Percentiles rank a stretch among this genome's conserved stretches.
These are phyloP conservation scores for Opeltia flavorubescens DNA, from an alignment of 495 filamentous ascomycete species.

Conservation along the genomic window DNA sequence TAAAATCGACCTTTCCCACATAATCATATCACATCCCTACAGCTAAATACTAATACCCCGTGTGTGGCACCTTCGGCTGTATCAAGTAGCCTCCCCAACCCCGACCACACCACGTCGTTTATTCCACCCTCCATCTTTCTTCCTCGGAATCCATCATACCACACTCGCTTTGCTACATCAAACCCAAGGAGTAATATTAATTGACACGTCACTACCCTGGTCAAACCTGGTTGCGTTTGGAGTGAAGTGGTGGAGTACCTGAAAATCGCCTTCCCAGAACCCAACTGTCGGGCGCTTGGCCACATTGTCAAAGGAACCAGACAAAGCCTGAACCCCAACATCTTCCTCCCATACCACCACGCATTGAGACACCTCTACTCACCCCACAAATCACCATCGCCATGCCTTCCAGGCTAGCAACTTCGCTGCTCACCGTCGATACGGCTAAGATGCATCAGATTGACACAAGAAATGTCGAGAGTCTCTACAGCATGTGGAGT, in stretches of 20 bases:
- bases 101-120: not conserved
- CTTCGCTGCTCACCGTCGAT: slow-evolving; percentile 68
- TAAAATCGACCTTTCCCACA: not conserved
- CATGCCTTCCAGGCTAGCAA: slow-evolving; percentile 51
- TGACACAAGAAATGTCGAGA: slow-evolving; percentile 81
- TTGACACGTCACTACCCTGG: not conserved
- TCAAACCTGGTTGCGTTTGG: not conserved
- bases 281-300: not conserved
- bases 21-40: no score
- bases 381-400: slow-evolving; percentile 1
- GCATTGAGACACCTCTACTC: not conserved
- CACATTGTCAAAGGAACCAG: not conserved
- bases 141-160: not conserved
- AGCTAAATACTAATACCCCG: not conserved
- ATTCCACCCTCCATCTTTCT: not conserved
- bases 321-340: not conserved
- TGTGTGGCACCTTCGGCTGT: not conserved
- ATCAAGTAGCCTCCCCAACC: not conserved
- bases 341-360: not conserved
- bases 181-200: not conserved
- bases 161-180: not conserved
- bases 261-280: not conserved
- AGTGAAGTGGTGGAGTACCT: not conserved
- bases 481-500: slow-evolving; percentile 95
- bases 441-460: slow-evolving; percentile 82